Base-by-base conservation (phyloP, 2,329 filamentous ascomycete genomes). In the Ophiocordyceps robertsii region DNA sequence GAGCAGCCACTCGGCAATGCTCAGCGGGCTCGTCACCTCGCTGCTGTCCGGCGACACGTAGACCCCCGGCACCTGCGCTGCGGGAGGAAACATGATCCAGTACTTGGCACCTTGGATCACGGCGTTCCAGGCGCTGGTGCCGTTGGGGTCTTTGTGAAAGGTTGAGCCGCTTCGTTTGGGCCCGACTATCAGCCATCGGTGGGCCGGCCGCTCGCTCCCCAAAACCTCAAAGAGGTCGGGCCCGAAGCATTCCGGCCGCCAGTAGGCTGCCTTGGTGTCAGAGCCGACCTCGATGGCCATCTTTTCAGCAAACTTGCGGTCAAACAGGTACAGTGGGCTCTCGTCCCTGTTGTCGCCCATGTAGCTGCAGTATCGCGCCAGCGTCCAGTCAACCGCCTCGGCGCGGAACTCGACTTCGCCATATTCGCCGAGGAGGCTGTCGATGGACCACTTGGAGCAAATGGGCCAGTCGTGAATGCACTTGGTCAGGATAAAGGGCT, bases 61-160 rank as follows among this genome's bases (percentile, higher is more conserved):
- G 32, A 96, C 89, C 4, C 90, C 90, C 0, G 90, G 90, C 7
- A 92, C 88, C 4, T 80, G 71, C 0, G 79, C 75, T 0, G 77
- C 77, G 0, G 84, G 82, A 0, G 87, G 88, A 56, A 96, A 96
- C 87, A 96, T 93, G 60, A 96, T 90, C 90, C 92, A 96, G 68
- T 96, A 96, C 58, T 96, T 96, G 30, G 82, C 77, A 6, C 90
- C 92, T 45, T 82, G 78, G 27, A 96, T 69, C 13, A 95, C 86
- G 1, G 89, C 90, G 58, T 96, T 96, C 92, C 90, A 96, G 0
- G 92, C 90, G 53, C 80, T 82, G 16, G 77, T 82, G 16, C 64
- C 80, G 51, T 82, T 82, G 19, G 78, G 77, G 46, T 82, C 78
- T 58, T 95, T 95, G 67, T 96, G 90, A 58, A 95, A 96, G 5